Evolutionary conservation across 2,329 filamentous ascomycete species (phyloP).

Genomic region (Emergomyces orientalis): DNA sequence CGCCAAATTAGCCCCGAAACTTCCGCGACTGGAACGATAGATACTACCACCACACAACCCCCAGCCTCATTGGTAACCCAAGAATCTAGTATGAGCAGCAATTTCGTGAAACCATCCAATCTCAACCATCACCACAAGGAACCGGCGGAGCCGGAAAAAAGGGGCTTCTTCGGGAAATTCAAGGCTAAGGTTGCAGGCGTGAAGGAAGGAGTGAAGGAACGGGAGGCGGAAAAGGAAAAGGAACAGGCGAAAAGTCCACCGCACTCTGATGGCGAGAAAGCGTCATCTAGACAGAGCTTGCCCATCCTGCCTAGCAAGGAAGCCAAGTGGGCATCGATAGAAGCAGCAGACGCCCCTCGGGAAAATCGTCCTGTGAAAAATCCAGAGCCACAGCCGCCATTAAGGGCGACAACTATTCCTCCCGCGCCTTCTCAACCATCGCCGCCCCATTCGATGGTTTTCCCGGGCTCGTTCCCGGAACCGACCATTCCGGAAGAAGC

Average conservation of each 20-base stretch:
- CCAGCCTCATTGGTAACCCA: conserved; percentile 23
- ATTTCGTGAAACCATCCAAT: conserved; percentile 17
- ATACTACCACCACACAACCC: conserved; percentile 17
- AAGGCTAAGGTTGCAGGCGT: conserved; percentile 51
- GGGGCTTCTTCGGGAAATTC: conserved; percentile 55
- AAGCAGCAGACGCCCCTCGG: not conserved
- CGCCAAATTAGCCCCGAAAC: conserved; percentile 32
- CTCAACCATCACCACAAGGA: conserved; percentile 21
- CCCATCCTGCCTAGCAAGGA: conserved; percentile 21
- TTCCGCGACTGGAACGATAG: conserved; percentile 13
- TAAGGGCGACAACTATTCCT: not conserved
- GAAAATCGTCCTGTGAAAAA: not conserved
- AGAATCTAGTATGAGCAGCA: conserved; percentile 31
- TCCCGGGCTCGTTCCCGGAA: conserved; percentile 3
- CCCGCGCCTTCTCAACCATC: not conserved
- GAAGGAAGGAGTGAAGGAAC: conserved; percentile 47
- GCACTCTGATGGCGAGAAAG: conserved; percentile 27
- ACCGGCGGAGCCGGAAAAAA: conserved; percentile 43
- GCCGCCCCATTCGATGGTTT: not conserved
- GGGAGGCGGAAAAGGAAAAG: conserved; percentile 47
- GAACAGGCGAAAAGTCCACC: conserved; percentile 46
- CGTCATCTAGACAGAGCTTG: conserved; percentile 27
- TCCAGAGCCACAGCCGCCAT: not conserved
- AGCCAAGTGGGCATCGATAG: not conserved
- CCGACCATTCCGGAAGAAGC: conserved; percentile 7